These are phyloP conservation scores for Pulicaria dysenterica DNA, from an alignment of 129 eudicot species.

Conservation along the genomic window DNA sequence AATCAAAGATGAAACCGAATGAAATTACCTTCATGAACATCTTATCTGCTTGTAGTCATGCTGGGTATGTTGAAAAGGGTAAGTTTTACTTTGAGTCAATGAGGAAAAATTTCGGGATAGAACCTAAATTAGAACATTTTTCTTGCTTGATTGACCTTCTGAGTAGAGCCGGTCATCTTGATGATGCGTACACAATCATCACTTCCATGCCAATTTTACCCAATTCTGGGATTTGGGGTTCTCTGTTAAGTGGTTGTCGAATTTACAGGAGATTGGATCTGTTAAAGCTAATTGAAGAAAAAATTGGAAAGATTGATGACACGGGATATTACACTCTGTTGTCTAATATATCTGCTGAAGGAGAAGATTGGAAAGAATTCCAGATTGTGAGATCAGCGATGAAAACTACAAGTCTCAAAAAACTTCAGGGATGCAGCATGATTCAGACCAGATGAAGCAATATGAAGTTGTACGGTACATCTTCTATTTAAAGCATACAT, in stretches of 20 bases:
- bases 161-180: slow-evolving; percentile 73
- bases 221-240: slow-evolving; percentile 68
- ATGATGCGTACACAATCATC: slow-evolving; percentile 52
- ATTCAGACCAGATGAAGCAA: slow-evolving; percentile 44
- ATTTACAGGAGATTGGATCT: slow-evolving; percentile 68
- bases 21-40: slow-evolving; percentile 70
- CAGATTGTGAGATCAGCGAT: slow-evolving; percentile 51
- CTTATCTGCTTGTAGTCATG: slow-evolving; percentile 78
- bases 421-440: slow-evolving; percentile 57
- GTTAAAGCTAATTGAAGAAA: slow-evolving; percentile 45
- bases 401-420: slow-evolving; percentile 44
- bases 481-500: slow-evolving; percentile 15
- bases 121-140: slow-evolving; percentile 60
- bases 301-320: slow-evolving; percentile 55
- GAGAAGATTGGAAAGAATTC: slow-evolving; percentile 65
- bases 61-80: slow-evolving; percentile 76
- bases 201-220: slow-evolving; percentile 59
- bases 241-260: slow-evolving; percentile 75
- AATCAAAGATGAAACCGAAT: slow-evolving; percentile 56
- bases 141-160: slow-evolving; percentile 72
- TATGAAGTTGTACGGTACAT: slow-evolving; percentile 13
- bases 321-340: slow-evolving; percentile 60
- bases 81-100: slow-evolving; percentile 54
- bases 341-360: slow-evolving; percentile 68
- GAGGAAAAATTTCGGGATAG: slow-evolving; percentile 55